Conservation (phyloP, 805 yeast species). For the Lachancea sp. region DNA sequence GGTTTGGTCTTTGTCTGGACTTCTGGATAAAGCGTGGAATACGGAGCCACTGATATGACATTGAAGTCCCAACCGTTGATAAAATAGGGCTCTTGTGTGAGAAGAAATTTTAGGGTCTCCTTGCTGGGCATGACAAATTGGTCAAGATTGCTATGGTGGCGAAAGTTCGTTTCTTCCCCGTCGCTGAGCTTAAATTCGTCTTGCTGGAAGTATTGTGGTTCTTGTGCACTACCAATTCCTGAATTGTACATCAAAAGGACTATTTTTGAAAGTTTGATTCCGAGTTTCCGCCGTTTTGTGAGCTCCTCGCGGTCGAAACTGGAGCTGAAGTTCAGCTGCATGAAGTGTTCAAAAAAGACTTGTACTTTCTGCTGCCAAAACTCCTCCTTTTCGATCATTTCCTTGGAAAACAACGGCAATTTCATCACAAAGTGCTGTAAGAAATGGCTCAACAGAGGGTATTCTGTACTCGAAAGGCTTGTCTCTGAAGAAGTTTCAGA, state of each 20-base stretch:
- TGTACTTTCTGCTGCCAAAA: slow-evolving; percentile 82
- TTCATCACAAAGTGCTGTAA: slow-evolving; percentile 55
- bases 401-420: slow-evolving; percentile 64
- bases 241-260: slow-evolving; percentile 68
- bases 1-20: not conserved
- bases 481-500: not conserved
- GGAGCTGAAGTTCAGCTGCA: slow-evolving; percentile 61
- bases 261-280: slow-evolving; percentile 53
- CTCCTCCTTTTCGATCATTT: slow-evolving; percentile 40
- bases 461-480: slow-evolving; percentile 27
- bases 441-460: slow-evolving; percentile 66
- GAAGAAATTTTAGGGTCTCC: slow-evolving; percentile 31
- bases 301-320: slow-evolving; percentile 69
- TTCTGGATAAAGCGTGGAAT: slow-evolving; percentile 4
- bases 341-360: slow-evolving; percentile 73
- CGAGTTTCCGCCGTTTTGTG: slow-evolving; percentile 62
- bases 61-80: slow-evolving; percentile 58
- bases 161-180: slow-evolving; percentile 26
- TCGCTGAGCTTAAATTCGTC: slow-evolving; percentile 27
- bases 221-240: slow-evolving; percentile 57
- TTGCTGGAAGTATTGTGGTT: slow-evolving; percentile 41
- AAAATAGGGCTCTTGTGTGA: slow-evolving; percentile 30
- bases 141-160: slow-evolving; percentile 29
- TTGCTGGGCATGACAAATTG: slow-evolving; percentile 37
- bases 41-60: slow-evolving; percentile 53